Percentiles rank a stretch among this genome's conserved stretches.
phyloP scores from a whole-genome alignment of 2,329 filamentous ascomycete genomes.

The Hypoxylon sp. region DNA sequence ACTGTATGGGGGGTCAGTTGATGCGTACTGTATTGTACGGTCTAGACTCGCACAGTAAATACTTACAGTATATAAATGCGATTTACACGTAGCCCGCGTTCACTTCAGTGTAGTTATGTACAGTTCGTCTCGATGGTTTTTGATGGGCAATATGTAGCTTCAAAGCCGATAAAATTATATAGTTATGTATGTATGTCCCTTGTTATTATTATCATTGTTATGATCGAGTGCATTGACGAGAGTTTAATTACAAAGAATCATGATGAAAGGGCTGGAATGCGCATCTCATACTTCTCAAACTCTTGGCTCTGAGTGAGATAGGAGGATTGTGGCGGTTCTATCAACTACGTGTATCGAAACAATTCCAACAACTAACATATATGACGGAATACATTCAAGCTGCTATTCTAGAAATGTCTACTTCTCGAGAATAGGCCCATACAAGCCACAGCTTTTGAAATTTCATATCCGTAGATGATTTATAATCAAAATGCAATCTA shows the following conservation, averaged over 20 bases:
- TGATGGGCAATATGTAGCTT: background rate
- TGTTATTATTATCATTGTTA: constrained; percentile 5
- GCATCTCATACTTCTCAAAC: background rate
- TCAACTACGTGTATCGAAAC: background rate
- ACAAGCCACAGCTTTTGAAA: background rate
- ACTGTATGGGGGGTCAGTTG: constrained; percentile 23
- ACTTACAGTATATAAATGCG: constrained; percentile 8
- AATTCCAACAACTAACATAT: background rate
- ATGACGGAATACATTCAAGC: background rate
- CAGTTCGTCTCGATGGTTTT: background rate
- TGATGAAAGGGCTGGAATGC: background rate
- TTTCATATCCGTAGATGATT: background rate
- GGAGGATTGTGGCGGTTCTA: background rate
- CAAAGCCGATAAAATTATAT: background rate
- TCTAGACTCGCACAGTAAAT: background rate
- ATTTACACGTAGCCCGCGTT: constrained; percentile 23
- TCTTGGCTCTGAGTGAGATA: constrained; percentile 3
- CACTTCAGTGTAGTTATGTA: background rate
- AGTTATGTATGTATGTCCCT: background rate
- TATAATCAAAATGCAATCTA: background rate
- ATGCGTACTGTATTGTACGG: constrained; percentile 22
- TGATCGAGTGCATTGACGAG: background rate
- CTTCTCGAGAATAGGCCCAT: background rate
- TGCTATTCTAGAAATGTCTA: background rate
- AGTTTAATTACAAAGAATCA: background rate